Evolutionary conservation across 2,329 filamentous ascomycete genomes (phyloP).

Genomic region (Hypoxylon sp.): DNA sequence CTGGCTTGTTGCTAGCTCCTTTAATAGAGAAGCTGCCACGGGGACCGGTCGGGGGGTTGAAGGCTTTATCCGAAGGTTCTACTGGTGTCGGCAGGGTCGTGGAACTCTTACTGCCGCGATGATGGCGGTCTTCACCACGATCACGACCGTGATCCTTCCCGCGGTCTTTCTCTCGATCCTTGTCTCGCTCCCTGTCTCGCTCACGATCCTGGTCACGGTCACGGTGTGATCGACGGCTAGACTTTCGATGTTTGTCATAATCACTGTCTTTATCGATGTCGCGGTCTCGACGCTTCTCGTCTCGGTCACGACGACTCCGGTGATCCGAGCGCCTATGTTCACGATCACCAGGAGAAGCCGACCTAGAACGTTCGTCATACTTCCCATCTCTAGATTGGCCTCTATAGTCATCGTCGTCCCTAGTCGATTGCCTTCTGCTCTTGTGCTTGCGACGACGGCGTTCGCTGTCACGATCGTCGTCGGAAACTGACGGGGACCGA

Average conservation of each 20-base stretch:
- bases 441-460: conserved; percentile 67
- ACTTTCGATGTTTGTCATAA: conserved; percentile 56
- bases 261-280: conserved; percentile 56
- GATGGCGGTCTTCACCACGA: conserved; percentile 55
- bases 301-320: conserved; percentile 62
- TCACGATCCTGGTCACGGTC: conserved; percentile 58
- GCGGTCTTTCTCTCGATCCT: conserved; percentile 55
- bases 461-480: conserved; percentile 64
- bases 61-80: conserved; percentile 57
- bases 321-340: conserved; percentile 63
- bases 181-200: conserved; percentile 56
- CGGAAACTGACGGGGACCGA: conserved; percentile 66
- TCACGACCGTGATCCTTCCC: conserved; percentile 58
- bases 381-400: conserved; percentile 59
- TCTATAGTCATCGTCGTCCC: conserved; percentile 63
- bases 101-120: conserved; percentile 55
- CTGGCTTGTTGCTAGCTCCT: conserved; percentile 46
- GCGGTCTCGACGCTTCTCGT: conserved; percentile 52
- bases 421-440: conserved; percentile 60
- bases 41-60: conserved; percentile 61
- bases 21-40: conserved; percentile 54
- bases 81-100: conserved; percentile 53
- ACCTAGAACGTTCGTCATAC: conserved; percentile 71
- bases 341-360: conserved; percentile 71
- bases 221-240: conserved; percentile 60